Evolutionary conservation across 2,329 filamentous ascomycete genomes (phyloP).

Genomic region (Fusarium sp.): DNA sequence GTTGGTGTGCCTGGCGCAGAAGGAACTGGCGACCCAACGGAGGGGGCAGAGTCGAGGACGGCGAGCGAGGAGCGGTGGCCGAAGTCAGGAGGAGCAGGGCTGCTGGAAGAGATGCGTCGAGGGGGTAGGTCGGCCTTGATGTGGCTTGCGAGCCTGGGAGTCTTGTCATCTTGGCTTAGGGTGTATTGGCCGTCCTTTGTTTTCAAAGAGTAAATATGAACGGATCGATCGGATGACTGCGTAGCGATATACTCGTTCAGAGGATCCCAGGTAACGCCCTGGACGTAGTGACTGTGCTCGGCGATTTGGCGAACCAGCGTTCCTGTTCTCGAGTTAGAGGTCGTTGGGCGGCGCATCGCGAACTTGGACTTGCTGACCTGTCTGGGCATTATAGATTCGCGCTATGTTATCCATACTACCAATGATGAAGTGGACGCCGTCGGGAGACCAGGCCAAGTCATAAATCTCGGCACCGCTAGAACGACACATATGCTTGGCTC

Average conservation of each 20-base stretch:
- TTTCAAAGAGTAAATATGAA: constrained; percentile 96
- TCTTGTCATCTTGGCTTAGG: constrained; percentile 73
- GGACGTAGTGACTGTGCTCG: constrained; percentile 97
- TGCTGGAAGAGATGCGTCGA: constrained; percentile 88
- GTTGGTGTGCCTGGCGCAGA: constrained; percentile 96
- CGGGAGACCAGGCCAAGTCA: constrained; percentile 98
- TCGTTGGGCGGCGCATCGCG: not conserved
- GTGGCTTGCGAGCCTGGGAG: constrained; percentile 84
- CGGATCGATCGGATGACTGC: constrained; percentile 96
- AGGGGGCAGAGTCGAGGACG: constrained; percentile 61
- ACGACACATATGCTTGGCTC: constrained; percentile 97
- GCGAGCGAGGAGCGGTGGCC: constrained; percentile 74
- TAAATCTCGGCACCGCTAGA: constrained; percentile 97
- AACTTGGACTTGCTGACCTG: constrained; percentile 68
- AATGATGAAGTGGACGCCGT: constrained; percentile 94
- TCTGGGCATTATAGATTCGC: constrained; percentile 94
- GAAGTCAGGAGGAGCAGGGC: constrained; percentile 89
- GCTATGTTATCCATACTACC: constrained; percentile 99
- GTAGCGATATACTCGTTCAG: constrained; percentile 98
- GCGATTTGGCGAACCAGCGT: constrained; percentile 89
- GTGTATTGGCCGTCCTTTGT: constrained; percentile 97
- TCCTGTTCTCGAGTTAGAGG: constrained; percentile 50
- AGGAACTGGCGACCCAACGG: constrained; percentile 83
- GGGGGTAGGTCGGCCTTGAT: constrained; percentile 90
- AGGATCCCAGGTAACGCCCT: constrained; percentile 98